A percentile compares a stretch with the other conserved stretches of the same genome.
Conservation (phyloP, 2,329 filamentous ascomycete species). For the Epichloe sibirici region DNA sequence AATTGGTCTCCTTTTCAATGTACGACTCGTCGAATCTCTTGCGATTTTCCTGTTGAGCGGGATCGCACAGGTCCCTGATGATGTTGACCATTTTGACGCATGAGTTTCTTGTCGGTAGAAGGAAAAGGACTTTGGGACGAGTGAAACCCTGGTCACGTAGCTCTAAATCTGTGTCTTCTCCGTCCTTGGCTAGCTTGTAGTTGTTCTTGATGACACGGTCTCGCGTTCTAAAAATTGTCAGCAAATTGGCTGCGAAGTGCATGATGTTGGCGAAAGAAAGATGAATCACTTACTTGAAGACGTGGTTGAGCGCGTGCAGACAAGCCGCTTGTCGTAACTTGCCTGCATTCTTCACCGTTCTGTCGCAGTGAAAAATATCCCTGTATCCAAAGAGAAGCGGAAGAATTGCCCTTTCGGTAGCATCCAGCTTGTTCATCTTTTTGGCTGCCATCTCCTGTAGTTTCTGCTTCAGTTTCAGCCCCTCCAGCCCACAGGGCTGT, state of each 20-base stretch:
- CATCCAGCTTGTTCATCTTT: constrained; percentile 44
- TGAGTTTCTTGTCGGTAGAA: constrained; percentile 79
- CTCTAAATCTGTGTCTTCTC: constrained; percentile 53
- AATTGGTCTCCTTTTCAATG: constrained; percentile 49
- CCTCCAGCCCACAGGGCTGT: constrained; percentile 42
- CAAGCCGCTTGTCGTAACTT: constrained; percentile 60
- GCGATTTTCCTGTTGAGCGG: constrained; percentile 89
- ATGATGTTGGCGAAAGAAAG: background rate
- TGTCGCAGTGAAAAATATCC: constrained; percentile 65
- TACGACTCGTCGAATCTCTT: constrained; percentile 85
- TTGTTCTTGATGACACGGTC: constrained; percentile 92
- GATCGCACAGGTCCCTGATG: constrained; percentile 63
- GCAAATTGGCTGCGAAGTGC: background rate
- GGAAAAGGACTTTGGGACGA: constrained; percentile 79
- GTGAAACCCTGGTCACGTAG: constrained; percentile 92
- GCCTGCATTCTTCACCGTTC: constrained; percentile 56
- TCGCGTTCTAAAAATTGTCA: constrained; percentile 50
- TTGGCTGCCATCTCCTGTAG: constrained; percentile 43
- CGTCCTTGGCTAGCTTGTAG: constrained; percentile 57
- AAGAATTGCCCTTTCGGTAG: constrained; percentile 52
- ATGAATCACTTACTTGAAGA: constrained; percentile 55
- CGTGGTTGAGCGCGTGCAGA: constrained; percentile 80
- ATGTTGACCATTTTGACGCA: constrained; percentile 68
- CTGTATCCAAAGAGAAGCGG: constrained; percentile 70
- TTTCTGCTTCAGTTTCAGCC: constrained; percentile 48